Evolutionary conservation across 2,329 filamentous ascomycete species (phyloP).

Genomic region (Alternaria sp.): DNA sequence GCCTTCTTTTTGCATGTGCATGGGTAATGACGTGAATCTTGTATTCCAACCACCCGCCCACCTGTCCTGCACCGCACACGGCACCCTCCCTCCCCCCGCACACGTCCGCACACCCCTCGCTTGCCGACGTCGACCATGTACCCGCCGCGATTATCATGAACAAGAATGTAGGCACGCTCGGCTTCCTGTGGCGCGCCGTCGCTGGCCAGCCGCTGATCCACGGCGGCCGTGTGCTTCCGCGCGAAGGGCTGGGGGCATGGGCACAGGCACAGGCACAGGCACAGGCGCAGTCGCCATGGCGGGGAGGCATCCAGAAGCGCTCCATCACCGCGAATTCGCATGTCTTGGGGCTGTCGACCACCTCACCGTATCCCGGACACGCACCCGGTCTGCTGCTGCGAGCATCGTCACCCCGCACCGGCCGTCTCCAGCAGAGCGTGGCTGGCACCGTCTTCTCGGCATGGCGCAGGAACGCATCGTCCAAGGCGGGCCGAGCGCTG

Average conservation of each 20-base stretch:
- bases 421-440: conserved; percentile 26
- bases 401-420: conserved; percentile 5
- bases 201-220: conserved; percentile 34
- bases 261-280: conserved; percentile 7
- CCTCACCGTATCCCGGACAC: conserved; percentile 19
- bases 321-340: conserved; percentile 15
- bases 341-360: background rate
- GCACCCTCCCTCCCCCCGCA: conserved; percentile 5
- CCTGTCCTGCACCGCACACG: conserved; percentile 8
- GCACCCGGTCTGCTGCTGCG: conserved; percentile 17
- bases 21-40: conserved; percentile 25
- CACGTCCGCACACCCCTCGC: conserved; percentile 5
- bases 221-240: conserved; percentile 19
- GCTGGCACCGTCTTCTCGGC: conserved; percentile 33
- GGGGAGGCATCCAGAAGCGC: conserved; percentile 10
- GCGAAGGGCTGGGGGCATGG: conserved; percentile 13
- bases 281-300: conserved; percentile 13
- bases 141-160: conserved; percentile 50
- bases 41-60: conserved; percentile 5
- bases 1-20: conserved; percentile 13
- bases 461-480: conserved; percentile 40
- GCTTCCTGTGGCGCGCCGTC: conserved; percentile 39
- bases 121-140: conserved; percentile 39
- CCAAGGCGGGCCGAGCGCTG: conserved; percentile 21
- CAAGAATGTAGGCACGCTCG: conserved; percentile 50